phyloP scores from a whole-genome alignment of 768 basidiomycete genomes.

The Tremella mesenterica region DNA sequence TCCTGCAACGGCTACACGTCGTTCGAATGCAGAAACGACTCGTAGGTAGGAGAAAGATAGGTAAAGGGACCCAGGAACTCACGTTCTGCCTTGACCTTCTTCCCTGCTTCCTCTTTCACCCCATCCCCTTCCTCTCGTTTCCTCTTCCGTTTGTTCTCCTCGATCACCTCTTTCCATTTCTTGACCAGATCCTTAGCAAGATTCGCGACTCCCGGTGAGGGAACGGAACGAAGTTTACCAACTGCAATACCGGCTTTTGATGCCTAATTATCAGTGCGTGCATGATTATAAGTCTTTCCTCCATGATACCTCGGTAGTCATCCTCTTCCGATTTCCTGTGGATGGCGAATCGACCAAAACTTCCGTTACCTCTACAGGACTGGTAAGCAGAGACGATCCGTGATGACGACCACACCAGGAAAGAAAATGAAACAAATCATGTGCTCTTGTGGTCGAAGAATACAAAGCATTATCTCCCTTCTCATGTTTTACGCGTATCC shows the following conservation, averaged over 20 bases:
- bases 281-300: neutral
- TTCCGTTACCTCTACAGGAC: neutral
- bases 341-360: neutral
- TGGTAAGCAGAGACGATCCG: neutral
- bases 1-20: neutral
- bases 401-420: neutral
- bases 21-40: neutral
- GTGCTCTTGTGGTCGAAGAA: neutral
- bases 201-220: constrained; percentile 15
- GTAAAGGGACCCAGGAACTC: neutral
- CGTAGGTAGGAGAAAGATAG: neutral
- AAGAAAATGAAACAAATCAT: neutral
- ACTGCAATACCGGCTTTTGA: constrained; percentile 41
- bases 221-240: constrained; percentile 33
- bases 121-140: constrained; percentile 37
- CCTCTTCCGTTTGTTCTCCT: constrained; percentile 38
- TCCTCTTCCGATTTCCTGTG: too few relatives aligned
- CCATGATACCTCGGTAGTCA: too few relatives aligned
- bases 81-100: constrained; percentile 32
- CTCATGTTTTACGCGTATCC: too few relatives aligned
- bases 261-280: too few relatives aligned
- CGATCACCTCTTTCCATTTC: constrained; percentile 41
- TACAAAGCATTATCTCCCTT: too few relatives aligned
- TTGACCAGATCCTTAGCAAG: constrained; percentile 40
- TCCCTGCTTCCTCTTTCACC: constrained; percentile 26